Evolutionary conservation across 768 basidiomycete genomes (phyloP).

Genomic region (Amanita polypyramis): DNA sequence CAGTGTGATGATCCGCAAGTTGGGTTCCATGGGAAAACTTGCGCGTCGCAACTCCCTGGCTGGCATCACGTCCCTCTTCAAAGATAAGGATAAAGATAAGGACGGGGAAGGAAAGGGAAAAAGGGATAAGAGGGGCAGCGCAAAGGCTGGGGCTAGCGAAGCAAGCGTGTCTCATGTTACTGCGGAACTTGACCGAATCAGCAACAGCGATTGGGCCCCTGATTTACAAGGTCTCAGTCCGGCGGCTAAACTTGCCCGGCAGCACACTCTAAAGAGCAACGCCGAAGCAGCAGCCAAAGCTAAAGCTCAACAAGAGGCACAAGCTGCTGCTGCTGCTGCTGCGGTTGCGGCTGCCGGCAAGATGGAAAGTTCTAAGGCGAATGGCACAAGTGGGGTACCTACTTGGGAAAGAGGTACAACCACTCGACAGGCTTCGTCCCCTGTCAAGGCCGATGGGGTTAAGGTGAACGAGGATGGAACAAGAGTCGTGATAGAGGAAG

Average conservation of each 20-base stretch:
- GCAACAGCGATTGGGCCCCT: conserved; percentile 49
- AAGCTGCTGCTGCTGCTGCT: conserved; percentile 15
- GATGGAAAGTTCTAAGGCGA: conserved; percentile 16
- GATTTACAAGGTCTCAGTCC: conserved; percentile 75
- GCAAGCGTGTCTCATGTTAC: conserved; percentile 66
- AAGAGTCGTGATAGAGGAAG: conserved; percentile 57
- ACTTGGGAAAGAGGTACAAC: conserved; percentile 82
- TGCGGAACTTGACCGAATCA: conserved; percentile 68
- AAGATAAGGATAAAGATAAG: conserved; percentile 52
- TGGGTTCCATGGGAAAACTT: conserved; percentile 75
- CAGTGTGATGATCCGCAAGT: conserved; percentile 90
- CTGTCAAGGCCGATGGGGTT: conserved; percentile 29
- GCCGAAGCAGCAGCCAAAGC: conserved; percentile 66
- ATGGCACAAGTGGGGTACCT: conserved; percentile 33
- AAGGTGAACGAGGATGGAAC: conserved; percentile 58
- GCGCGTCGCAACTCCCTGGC: conserved; percentile 74
- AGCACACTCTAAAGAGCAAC: conserved; percentile 86
- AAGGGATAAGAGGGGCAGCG: conserved; percentile 32
- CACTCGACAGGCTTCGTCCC: conserved; percentile 40
- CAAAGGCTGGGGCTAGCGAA: conserved; percentile 49
- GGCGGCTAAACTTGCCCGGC: conserved; percentile 80
- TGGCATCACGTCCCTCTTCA: conserved; percentile 84
- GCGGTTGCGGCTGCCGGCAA: conserved; percentile 28
- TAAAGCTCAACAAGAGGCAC: conserved; percentile 46
- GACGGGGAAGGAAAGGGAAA: conserved; percentile 37